A percentile compares a stretch with the other conserved stretches of the same genome.
phyloP scores from a whole-genome alignment of 1,284 basidiomycete genomes.

The Pseudozyma pruni region DNA sequence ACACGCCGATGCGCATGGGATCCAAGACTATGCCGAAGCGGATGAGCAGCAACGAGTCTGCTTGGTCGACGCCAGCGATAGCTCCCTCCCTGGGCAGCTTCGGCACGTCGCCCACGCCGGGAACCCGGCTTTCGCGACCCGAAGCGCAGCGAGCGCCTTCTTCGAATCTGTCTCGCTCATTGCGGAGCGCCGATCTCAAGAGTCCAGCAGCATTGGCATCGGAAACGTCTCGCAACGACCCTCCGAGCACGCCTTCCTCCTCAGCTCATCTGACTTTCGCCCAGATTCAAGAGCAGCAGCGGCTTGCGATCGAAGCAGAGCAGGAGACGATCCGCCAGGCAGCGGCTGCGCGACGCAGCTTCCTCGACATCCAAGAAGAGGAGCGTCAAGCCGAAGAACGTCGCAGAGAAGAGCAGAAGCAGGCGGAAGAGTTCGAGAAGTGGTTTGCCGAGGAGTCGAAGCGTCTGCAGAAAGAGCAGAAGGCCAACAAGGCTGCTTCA shows the following conservation, averaged over 20 bases:
- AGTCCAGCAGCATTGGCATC: slow-evolving; percentile 9
- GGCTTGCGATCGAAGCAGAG: slow-evolving; percentile 29
- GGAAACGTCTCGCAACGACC: slow-evolving; percentile 4
- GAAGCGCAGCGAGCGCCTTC: slow-evolving; percentile 22
- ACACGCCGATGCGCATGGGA: slow-evolving; percentile 41
- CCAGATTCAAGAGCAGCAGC: slow-evolving; percentile 63
- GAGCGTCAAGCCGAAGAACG: slow-evolving; percentile 54
- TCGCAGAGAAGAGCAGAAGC: slow-evolving; percentile 48
- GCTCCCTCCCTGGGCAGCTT: slow-evolving; percentile 15
- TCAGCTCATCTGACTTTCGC: slow-evolving; percentile 51
- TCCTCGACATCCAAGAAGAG: slow-evolving; percentile 62
- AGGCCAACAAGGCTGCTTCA: slow-evolving; percentile 8
- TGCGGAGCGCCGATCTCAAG: slow-evolving; percentile 5
- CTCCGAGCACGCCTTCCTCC: slow-evolving; percentile 13
- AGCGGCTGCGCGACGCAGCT: slow-evolving; percentile 44
- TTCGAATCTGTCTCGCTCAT: slow-evolving; percentile 21
- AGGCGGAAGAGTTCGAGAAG: slow-evolving; percentile 62
- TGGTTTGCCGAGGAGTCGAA: slow-evolving; percentile 66
- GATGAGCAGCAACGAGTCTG: slow-evolving; percentile 35
- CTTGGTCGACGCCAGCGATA: slow-evolving; percentile 30
- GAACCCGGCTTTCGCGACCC: not conserved
- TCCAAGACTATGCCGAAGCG: slow-evolving; percentile 31
- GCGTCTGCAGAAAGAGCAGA: slow-evolving; percentile 51
- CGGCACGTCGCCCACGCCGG: slow-evolving; percentile 20
- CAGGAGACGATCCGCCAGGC: slow-evolving; percentile 39